A percentile compares a stretch with the other conserved stretches of the same genome.
These are phyloP conservation scores for Thielaviopsis ethacetica DNA, from an alignment of 2,329 filamentous ascomycete genomes.

Conservation along the genomic window DNA sequence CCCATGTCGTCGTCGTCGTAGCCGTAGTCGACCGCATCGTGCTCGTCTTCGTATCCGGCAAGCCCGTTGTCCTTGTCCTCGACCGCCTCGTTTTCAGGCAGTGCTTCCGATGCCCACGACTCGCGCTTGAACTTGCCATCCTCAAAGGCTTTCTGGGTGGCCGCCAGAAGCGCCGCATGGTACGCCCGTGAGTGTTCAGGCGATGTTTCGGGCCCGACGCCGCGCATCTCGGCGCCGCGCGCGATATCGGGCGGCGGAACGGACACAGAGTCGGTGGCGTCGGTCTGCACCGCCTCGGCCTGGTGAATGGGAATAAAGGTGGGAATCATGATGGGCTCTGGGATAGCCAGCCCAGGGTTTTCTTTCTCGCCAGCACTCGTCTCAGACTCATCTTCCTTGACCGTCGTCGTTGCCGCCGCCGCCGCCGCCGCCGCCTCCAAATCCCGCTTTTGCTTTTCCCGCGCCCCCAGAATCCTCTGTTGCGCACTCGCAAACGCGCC, in stretches of 20 bases:
- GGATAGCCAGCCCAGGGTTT: background rate
- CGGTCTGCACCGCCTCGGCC: background rate
- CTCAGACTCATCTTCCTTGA: too few relatives aligned
- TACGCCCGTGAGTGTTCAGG: slow-evolving; percentile 41
- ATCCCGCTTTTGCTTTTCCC: slow-evolving; percentile 5
- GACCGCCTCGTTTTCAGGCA: slow-evolving; percentile 4
- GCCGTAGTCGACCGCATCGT: slow-evolving; percentile 18
- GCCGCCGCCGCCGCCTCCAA: slow-evolving; percentile 8
- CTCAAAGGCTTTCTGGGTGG: slow-evolving; percentile 58
- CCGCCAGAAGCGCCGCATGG: slow-evolving; percentile 70
- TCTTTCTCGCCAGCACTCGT: background rate
- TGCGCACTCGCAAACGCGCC: slow-evolving; percentile 40
- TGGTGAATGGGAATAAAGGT: slow-evolving; percentile 5
- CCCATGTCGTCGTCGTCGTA: slow-evolving; percentile 35
- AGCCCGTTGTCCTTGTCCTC: slow-evolving; percentile 8
- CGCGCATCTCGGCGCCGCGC: slow-evolving; percentile 1
- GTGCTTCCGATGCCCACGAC: slow-evolving; percentile 23
- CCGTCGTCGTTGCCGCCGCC: background rate
- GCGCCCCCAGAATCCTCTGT: slow-evolving; percentile 15
- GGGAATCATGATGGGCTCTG: slow-evolving; percentile 6
- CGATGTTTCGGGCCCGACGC: slow-evolving; percentile 7
- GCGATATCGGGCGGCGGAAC: background rate
- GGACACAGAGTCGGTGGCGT: background rate
- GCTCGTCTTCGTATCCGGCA: slow-evolving; percentile 7
- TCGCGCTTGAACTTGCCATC: slow-evolving; percentile 59